These are phyloP conservation scores for Pichia sorboxylosa DNA, from an alignment of 1,139 yeast genomes.

Conservation along the genomic window DNA sequence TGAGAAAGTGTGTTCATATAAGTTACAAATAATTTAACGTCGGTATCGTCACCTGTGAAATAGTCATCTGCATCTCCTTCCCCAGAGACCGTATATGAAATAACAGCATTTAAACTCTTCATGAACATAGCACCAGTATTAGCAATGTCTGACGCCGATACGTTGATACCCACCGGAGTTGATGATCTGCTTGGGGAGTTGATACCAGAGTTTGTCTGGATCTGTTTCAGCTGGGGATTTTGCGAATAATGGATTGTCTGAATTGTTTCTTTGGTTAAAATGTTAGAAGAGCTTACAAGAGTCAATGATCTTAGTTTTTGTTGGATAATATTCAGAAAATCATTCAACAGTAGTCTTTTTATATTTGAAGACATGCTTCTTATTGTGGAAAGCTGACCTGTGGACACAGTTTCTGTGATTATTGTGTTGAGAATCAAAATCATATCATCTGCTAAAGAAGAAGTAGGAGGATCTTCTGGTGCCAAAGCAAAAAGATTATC, in stretches of 20 bases:
- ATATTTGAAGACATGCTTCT: constrained; percentile 38
- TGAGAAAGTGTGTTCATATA: constrained; percentile 43
- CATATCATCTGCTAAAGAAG: constrained; percentile 82
- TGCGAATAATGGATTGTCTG: constrained; percentile 10
- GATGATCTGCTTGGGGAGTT: constrained; percentile 8
- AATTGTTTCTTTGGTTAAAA: constrained; percentile 15
- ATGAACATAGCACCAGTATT: constrained; percentile 20
- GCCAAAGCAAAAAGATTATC: constrained; percentile 16
- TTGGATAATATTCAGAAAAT: constrained; percentile 34
- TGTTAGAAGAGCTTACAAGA: constrained; percentile 34
- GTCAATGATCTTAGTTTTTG: constrained; percentile 45
- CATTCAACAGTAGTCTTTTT: constrained; percentile 35
- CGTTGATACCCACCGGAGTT: constrained; percentile 15
- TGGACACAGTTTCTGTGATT: constrained; percentile 44
- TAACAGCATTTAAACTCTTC: constrained; percentile 24
- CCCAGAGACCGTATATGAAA: constrained; percentile 21
- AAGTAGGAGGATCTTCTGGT: constrained; percentile 53
- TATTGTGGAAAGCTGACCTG: constrained; percentile 47
- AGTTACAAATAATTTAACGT: constrained; percentile 38
- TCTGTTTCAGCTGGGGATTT: constrained; percentile 6
- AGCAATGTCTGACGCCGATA: constrained; percentile 20
- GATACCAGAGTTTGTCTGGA: constrained; percentile 1
- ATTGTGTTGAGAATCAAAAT: constrained; percentile 63
- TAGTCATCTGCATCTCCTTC: constrained; percentile 21
- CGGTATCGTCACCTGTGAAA: constrained; percentile 22